Evolutionary conservation across 2,329 filamentous ascomycete species (phyloP), one percentile per base, ranked within the genome.

Genomic region (Thelonectria rubi): DNA sequence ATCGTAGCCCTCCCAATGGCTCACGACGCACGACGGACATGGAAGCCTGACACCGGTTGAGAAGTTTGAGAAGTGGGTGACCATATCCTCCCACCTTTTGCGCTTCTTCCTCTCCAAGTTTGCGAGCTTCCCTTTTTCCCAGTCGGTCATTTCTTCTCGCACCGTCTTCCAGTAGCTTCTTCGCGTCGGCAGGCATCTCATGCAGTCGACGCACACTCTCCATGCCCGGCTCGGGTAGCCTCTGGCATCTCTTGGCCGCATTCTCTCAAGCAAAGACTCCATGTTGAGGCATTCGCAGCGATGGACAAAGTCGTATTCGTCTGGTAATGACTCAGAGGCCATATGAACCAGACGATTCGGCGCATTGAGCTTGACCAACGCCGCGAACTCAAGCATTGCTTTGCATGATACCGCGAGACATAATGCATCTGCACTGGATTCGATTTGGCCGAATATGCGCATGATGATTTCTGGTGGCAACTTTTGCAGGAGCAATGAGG

Each of bases 381-480:
- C 32, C 4, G 69, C 65, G 24, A 69, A 57, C n/a, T 48, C 43
- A 7, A 73, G 63, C 37, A 73, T 55, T 37, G 48, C 49, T 52
- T 69, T 74, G 58, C 63, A 72, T 24, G 62, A 66, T 55, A 67
- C 55, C 9, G 58, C 67, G 20, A 72, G 59, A 52, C 63, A 55
- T 14, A 69, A 49, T 30, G 49, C 55, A 47, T 72, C 67, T 14
- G 58, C 47, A 20, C 47, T 32, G 5, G 45, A 30, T 14, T 53
- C 32, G 8, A 64, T 55, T 15, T 68, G 58, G 3, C 49, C 39
- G 40, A 69, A 69, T 39, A 74, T 68, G 4, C 66, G 60, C 21
- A 64, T 52, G n/a, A 74, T 56, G 46, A 74, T 66, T 26, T 75
- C 73, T 15, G 65, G 55, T 9, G 73, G 73, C 2, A 75, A 58